Percentiles rank a stretch among this genome's conserved stretches.
These are phyloP conservation scores for Beauveria asiatica DNA, from an alignment of 2,329 filamentous ascomycete genomes.

Conservation along the genomic window DNA sequence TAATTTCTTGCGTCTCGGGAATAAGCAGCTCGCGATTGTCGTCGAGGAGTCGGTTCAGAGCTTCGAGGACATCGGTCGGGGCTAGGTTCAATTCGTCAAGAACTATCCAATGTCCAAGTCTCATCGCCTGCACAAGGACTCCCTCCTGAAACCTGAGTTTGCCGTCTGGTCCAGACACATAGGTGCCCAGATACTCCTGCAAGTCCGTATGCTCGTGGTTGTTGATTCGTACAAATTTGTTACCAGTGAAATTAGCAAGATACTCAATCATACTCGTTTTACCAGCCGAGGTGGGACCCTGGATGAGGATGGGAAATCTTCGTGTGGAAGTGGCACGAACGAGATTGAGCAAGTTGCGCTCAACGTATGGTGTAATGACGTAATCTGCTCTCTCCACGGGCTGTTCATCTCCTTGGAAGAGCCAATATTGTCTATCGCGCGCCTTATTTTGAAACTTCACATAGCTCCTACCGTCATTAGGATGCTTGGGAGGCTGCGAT, in stretches of 20 bases:
- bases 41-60: constrained; percentile 87
- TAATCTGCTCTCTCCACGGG: constrained; percentile 72
- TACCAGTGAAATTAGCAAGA: constrained; percentile 89
- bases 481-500: constrained; percentile 67
- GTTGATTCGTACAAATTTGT: constrained; percentile 97
- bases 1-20: constrained; percentile 90
- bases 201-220: constrained; percentile 98
- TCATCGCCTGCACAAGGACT: constrained; percentile 81
- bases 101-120: constrained; percentile 95
- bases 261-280: constrained; percentile 99
- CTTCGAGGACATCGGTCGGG: constrained; percentile 93
- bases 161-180: constrained; percentile 77
- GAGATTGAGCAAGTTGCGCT: constrained; percentile 88
- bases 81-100: constrained; percentile 95
- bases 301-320: constrained; percentile 86
- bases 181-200: constrained; percentile 94
- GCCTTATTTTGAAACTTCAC: constrained; percentile 65
- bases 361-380: constrained; percentile 92
- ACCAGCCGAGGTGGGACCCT: constrained; percentile 92
- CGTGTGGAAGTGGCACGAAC: constrained; percentile 88
- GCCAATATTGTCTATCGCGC: constrained; percentile 73
- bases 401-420: constrained; percentile 63
- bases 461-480: constrained; percentile 67
- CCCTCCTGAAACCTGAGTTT: constrained; percentile 88
- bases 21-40: constrained; percentile 95